A percentile compares a stretch with the other conserved stretches of the same genome.
phyloP scores from a whole-genome alignment of 2,329 filamentous ascomycete genomes.

The Aspergillus tanneri region DNA sequence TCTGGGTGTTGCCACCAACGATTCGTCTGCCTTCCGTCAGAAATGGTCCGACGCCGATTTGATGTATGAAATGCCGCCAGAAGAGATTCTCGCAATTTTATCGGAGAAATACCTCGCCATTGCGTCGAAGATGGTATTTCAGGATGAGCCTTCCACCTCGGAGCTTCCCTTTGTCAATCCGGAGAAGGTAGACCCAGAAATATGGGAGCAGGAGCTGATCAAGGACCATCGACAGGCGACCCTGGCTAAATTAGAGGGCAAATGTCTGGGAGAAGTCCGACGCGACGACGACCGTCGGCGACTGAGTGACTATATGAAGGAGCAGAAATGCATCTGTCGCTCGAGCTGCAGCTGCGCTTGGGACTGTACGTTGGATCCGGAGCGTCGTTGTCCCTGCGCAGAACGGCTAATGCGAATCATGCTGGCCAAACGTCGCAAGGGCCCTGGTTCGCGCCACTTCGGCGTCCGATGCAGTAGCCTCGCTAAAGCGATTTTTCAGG shows the following conservation, averaged over 20 bases:
- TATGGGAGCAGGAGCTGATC: slow-evolving; percentile 30
- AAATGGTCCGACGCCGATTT: slow-evolving; percentile 34
- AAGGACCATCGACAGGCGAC: slow-evolving; percentile 34
- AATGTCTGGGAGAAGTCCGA: slow-evolving; percentile 36
- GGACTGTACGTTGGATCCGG: slow-evolving; percentile 33
- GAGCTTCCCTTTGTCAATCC: slow-evolving; percentile 29
- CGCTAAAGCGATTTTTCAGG: slow-evolving; percentile 34
- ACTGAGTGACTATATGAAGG: slow-evolving; percentile 29
- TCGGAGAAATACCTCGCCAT: slow-evolving; percentile 39
- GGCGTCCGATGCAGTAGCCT: slow-evolving; percentile 27
- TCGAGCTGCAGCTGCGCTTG: slow-evolving; percentile 33
- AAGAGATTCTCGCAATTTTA: slow-evolving; percentile 30
- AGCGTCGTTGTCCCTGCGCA: slow-evolving; percentile 37
- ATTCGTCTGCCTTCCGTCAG: slow-evolving; percentile 21
- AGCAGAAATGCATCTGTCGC: slow-evolving; percentile 39
- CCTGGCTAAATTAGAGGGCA: slow-evolving; percentile 36
- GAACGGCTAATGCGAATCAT: slow-evolving; percentile 35
- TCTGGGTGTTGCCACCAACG: slow-evolving; percentile 23
- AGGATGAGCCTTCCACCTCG: slow-evolving; percentile 14
- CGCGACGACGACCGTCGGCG: slow-evolving; percentile 24
- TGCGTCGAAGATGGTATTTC: slow-evolving; percentile 16
- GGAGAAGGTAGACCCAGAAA: slow-evolving; percentile 12
- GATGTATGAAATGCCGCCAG: slow-evolving; percentile 30
- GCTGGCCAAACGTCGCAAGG: slow-evolving; percentile 22
- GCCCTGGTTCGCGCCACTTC: slow-evolving; percentile 19